Percentiles rank a stretch among this genome's conserved stretches.
Conservation (phyloP, 2,329 filamentous ascomycete species). For the Xylariaceae sp. region DNA sequence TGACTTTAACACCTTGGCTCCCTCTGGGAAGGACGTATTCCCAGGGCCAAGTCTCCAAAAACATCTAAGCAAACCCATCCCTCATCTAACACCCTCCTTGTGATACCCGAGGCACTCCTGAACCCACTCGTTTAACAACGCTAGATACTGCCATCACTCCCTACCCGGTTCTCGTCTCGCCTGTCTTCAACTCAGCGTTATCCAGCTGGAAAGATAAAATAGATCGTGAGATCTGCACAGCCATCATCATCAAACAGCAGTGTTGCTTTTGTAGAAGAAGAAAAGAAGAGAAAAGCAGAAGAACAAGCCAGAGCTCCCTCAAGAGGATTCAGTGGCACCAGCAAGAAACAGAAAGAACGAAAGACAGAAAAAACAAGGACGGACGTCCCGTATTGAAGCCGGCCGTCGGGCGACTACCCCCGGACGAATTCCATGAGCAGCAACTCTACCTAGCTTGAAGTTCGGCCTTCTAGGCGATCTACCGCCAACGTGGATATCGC, state of each 20-base stretch:
- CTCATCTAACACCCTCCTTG: conserved; percentile 21
- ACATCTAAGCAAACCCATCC: conserved; percentile 23
- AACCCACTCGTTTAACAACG: conserved; percentile 21
- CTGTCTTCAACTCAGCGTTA: conserved; percentile 7
- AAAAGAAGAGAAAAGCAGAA: too few relatives aligned
- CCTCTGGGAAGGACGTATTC: conserved; percentile 18
- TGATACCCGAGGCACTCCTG: conserved; percentile 18
- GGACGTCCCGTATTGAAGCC: conserved; percentile 17
- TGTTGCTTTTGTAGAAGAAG: conserved; percentile 8
- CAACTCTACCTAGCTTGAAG: conserved; percentile 27
- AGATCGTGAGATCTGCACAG: conserved; percentile 5
- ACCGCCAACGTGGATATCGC: conserved; percentile 92
- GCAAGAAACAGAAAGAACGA: neutral
- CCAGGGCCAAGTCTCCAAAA: conserved; percentile 24
- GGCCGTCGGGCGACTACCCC: conserved; percentile 14
- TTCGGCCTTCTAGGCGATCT: conserved; percentile 35
- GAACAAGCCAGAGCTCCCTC: conserved; percentile 6
- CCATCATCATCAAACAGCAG: conserved; percentile 16
- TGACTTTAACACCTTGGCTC: conserved; percentile 32
- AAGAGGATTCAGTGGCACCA: conserved; percentile 12
- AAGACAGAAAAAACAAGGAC: neutral
- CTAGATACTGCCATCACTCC: conserved; percentile 10
- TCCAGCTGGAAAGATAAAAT: conserved; percentile 8
- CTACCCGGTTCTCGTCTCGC: conserved; percentile 4
- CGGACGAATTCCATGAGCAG: conserved; percentile 31